Percentiles rank a stretch among this genome's conserved stretches.
phyloP scores from a whole-genome alignment of 805 yeast genomes.

The Wickerhamomyces pijperi region DNA sequence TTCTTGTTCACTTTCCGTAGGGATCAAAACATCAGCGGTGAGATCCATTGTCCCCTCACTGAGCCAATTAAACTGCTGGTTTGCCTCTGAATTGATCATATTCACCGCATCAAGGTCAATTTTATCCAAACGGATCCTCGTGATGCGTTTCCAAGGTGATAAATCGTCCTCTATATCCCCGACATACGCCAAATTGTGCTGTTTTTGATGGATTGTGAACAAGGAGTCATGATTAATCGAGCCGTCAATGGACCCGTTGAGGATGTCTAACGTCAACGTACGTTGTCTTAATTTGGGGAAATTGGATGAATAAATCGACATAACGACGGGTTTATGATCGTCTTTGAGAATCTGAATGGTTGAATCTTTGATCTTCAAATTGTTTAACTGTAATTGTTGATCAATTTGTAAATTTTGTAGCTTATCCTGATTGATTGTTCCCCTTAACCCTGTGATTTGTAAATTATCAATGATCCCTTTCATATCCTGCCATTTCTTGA shows the following conservation, averaged over 20 bases:
- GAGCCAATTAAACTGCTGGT: constrained; percentile 49
- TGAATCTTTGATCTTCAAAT: constrained; percentile 40
- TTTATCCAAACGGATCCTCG: constrained; percentile 32
- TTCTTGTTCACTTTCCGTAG: constrained; percentile 31
- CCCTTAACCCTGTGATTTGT: constrained; percentile 74
- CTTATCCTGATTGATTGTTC: constrained; percentile 59
- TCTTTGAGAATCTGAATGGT: constrained; percentile 25
- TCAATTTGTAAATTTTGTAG: constrained; percentile 13
- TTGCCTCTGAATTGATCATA: constrained; percentile 8
- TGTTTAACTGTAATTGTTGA: constrained; percentile 27
- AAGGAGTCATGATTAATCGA: constrained; percentile 56
- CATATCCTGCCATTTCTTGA: constrained; percentile 80
- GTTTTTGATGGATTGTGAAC: constrained; percentile 69
- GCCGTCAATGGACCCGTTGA: constrained; percentile 64
- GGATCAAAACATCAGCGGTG: constrained; percentile 63
- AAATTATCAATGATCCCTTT: constrained; percentile 73
- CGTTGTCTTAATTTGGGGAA: constrained; percentile 48
- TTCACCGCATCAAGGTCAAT: constrained; percentile 27
- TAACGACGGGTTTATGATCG: constrained; percentile 19
- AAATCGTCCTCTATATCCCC: constrained; percentile 24
- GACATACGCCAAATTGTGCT: constrained; percentile 39
- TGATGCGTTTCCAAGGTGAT: constrained; percentile 37
- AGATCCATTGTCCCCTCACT: constrained; percentile 61
- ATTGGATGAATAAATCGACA: constrained; percentile 57
- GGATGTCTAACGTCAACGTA: constrained; percentile 51